These are phyloP conservation scores for Cryptosporidium bovis DNA, from an alignment of 169 alveolate genomes.

Conservation along the genomic window DNA sequence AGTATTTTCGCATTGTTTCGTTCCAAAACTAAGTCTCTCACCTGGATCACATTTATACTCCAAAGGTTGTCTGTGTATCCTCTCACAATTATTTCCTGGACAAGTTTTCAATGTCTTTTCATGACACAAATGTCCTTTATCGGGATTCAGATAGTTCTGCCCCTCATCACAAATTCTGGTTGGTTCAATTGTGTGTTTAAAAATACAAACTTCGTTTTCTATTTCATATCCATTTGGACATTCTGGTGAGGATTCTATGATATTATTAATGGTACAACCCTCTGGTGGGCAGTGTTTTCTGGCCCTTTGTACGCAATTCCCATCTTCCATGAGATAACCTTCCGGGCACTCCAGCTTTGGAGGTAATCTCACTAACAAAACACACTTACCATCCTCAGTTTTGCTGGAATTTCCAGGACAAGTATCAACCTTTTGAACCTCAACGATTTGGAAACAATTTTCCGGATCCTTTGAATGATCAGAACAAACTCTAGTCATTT, in stretches of 20 bases:
- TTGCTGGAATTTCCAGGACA: slow-evolving; percentile 26
- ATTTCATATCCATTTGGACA: slow-evolving; percentile 45
- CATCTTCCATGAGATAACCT: slow-evolving; percentile 52
- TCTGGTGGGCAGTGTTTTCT: slow-evolving; percentile 50
- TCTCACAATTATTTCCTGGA: slow-evolving; percentile 7
- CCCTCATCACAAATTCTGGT: slow-evolving; percentile 12
- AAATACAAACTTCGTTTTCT: slow-evolving; percentile 24
- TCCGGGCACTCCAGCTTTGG: slow-evolving; percentile 47
- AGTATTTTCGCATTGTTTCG: slow-evolving; percentile 21
- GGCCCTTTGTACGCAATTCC: slow-evolving; percentile 38
- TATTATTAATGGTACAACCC: slow-evolving; percentile 40
- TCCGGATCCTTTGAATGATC: slow-evolving; percentile 22
- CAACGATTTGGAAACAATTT: slow-evolving; percentile 17
- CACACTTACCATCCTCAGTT: slow-evolving; percentile 53
- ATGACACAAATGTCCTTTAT: slow-evolving; percentile 7
- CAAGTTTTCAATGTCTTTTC: slow-evolving; percentile 38
- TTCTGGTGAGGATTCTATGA: neutral
- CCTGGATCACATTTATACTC: slow-evolving; percentile 13
- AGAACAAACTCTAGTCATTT: slow-evolving; percentile 50
- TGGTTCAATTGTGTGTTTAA: slow-evolving; percentile 30
- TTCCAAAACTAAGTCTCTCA: slow-evolving; percentile 5
- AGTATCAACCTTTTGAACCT: slow-evolving; percentile 9
- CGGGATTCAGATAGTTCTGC: neutral
- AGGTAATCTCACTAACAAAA: slow-evolving; percentile 8
- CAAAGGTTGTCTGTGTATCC: slow-evolving; percentile 1